Evolutionary conservation across 2,329 filamentous ascomycete genomes (phyloP), one percentile per base, ranked within the genome.

Genomic region (Venturia oleaginea): DNA sequence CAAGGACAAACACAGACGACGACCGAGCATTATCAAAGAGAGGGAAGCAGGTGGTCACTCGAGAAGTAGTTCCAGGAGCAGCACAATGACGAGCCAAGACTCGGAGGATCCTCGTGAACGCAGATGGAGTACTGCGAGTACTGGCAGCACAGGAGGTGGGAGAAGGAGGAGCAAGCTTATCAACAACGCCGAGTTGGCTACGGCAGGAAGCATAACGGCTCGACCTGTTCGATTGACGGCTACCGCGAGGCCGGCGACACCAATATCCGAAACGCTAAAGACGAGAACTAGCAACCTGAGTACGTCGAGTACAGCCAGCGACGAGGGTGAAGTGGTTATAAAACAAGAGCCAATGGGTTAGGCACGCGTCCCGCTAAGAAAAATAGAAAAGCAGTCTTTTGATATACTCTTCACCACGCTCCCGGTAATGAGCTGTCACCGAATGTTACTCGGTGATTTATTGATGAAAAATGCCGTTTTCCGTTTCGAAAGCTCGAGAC

Each of bases 261-360:
- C 71, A n/a, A 70, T 66, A 34, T 51, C 19, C 30, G 22, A 24
- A 19, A 60, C 19, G 32, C 27, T 72, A 61, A 71, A 71, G n/a
- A 75, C 72, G 59, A 46, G 73, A 4, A 69, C 69, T 0, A 75
- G 73, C 46, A 71, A 69, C 65, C 67, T 76, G 2, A 75, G 72
- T 27, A 74, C 54, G 17, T 62, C 27, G 6, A 64, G 63, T 42
- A 60, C 55, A 11, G 48, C 24, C 10, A 65, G 46, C 30, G 60
- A 64, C n/a, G 32, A 43, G 6, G 57, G 51, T 17, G 59, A 63
- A 24, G 6, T 34, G 4, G 51, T 34, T 34, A 57, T 57, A 13
- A 57, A 57, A 30, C 51, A 57, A 57, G 51, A 57, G 17, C 30
- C 17, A 7, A 8, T 34, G 51, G 51, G 34, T 57, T 57, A 57